These are phyloP conservation scores for Trichoderma harzianum DNA, from an alignment of 2,329 filamentous ascomycete genomes.

Conservation along the genomic window DNA sequence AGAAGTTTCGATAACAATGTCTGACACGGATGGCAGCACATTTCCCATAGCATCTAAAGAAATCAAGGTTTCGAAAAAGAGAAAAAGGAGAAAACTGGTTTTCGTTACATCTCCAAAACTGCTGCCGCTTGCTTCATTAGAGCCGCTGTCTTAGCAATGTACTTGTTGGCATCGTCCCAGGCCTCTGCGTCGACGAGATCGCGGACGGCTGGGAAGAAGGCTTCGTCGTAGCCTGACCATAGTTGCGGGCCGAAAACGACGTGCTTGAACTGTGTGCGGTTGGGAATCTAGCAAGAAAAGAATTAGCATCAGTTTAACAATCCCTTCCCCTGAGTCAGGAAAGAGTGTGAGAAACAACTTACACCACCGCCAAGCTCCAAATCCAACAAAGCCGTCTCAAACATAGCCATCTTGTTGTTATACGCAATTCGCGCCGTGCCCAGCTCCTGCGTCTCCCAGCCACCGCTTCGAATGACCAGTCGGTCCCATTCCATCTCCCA, in stretches of 20 bases:
- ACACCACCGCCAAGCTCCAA: constrained; percentile 68
- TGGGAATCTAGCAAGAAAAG: constrained; percentile 59
- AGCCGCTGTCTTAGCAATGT: constrained; percentile 67
- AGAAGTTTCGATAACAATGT: neutral
- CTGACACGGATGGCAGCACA: neutral
- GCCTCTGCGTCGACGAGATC: constrained; percentile 72
- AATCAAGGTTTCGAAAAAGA: neutral
- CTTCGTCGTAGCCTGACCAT: constrained; percentile 53
- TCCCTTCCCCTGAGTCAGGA: neutral
- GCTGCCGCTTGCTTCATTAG: constrained; percentile 61
- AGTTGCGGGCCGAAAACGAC: constrained; percentile 80
- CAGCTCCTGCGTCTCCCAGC: constrained; percentile 70
- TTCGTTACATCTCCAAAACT: constrained; percentile 28
- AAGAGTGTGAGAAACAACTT: constrained; percentile 42
- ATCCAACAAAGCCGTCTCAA: constrained; percentile 83
- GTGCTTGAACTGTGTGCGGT: constrained; percentile 91
- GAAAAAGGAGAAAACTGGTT: neutral
- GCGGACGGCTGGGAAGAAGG: constrained; percentile 66
- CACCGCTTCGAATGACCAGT: constrained; percentile 65
- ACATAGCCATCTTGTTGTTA: constrained; percentile 74
- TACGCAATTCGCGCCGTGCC: constrained; percentile 67
- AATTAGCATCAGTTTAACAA: neutral
- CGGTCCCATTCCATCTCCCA: constrained; percentile 79
- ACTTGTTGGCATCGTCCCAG: constrained; percentile 64
- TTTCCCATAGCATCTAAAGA: neutral